phyloP scores from a whole-genome alignment of 225 moss, liverwort and hornwort species.

The Bryoerythrophyllum caledonicum region DNA sequence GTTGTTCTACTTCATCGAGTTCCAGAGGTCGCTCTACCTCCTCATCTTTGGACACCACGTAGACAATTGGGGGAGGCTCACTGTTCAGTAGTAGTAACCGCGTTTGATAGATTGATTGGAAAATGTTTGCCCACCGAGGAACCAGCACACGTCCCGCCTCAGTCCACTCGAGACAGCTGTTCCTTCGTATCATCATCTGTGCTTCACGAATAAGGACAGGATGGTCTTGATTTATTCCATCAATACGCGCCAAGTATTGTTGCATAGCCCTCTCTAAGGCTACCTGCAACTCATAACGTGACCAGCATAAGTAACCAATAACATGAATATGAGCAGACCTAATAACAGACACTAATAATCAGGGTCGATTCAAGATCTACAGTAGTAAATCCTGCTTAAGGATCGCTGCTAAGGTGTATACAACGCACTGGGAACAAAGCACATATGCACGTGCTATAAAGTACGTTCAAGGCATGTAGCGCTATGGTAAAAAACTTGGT shows the following conservation, averaged over 20 bases:
- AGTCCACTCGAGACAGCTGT: constrained; percentile 82
- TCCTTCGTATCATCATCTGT: constrained; percentile 65
- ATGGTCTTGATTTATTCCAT: constrained; percentile 50
- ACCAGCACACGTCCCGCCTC: constrained; percentile 69
- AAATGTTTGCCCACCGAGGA: constrained; percentile 81
- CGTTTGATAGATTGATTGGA: constrained; percentile 70
- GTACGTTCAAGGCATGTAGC: neutral
- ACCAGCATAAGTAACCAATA: constrained; percentile 26
- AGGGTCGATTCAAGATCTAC: constrained; percentile 5
- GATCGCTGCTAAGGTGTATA: neutral
- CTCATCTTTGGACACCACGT: constrained; percentile 49
- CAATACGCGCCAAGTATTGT: constrained; percentile 62
- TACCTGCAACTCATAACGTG: constrained; percentile 29
- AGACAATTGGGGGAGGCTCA: constrained; percentile 61
- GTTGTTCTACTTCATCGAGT: constrained; percentile 56
- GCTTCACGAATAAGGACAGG: constrained; percentile 70
- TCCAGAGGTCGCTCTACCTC: constrained; percentile 50
- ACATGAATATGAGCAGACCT: neutral
- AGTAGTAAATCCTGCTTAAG: constrained; percentile 5
- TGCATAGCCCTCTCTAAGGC: constrained; percentile 64
- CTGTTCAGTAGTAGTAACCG: constrained; percentile 67
- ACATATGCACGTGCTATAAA: constrained; percentile 10
- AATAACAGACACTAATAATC: neutral
- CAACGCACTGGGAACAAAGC: neutral
- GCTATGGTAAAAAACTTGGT: no score